Percentiles rank a stretch among this genome's conserved stretches.
These are phyloP conservation scores for Cadophora gregata DNA, from an alignment of 2,329 filamentous ascomycete species.

Conservation along the genomic window DNA sequence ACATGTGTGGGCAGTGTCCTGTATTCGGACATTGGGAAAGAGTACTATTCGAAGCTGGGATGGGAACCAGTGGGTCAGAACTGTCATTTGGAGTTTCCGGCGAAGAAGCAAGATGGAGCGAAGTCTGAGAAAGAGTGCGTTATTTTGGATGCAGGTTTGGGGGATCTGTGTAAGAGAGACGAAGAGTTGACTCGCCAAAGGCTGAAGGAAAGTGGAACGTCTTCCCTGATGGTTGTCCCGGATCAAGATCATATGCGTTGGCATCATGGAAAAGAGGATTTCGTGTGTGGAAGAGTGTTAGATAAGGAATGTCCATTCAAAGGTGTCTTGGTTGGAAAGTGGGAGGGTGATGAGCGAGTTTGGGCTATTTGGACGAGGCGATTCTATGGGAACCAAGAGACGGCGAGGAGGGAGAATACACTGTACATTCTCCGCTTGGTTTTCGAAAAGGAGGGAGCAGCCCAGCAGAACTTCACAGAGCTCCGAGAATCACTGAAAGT, in stretches of 20 bases:
- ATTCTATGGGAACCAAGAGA: constrained; percentile 60
- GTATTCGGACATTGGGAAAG: constrained; percentile 84
- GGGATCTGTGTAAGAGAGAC: constrained; percentile 65
- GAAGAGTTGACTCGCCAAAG: constrained; percentile 54
- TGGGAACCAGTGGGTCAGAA: constrained; percentile 75
- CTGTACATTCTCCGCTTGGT: constrained; percentile 72
- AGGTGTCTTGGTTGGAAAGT: constrained; percentile 67
- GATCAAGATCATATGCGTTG: constrained; percentile 72
- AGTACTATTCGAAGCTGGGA: constrained; percentile 76
- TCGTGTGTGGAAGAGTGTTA: constrained; percentile 69
- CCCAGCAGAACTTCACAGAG: not conserved
- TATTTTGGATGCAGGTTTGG: constrained; percentile 64
- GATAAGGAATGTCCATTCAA: constrained; percentile 61
- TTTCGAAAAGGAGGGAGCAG: constrained; percentile 58
- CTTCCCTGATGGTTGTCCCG: constrained; percentile 68
- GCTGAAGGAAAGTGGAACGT: constrained; percentile 45
- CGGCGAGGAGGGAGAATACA: constrained; percentile 59
- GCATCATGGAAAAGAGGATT: constrained; percentile 82
- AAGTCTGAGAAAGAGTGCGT: constrained; percentile 23
- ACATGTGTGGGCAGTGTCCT: constrained; percentile 65
- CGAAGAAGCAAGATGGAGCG: constrained; percentile 35
- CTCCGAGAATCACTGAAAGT: constrained; percentile 57
- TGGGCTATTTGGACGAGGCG: constrained; percentile 76
- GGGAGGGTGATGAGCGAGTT: constrained; percentile 55
- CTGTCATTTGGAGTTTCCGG: constrained; percentile 70